These are phyloP conservation scores for Neurospora sp. DNA, from an alignment of 2,329 filamentous ascomycete species.

Conservation along the genomic window DNA sequence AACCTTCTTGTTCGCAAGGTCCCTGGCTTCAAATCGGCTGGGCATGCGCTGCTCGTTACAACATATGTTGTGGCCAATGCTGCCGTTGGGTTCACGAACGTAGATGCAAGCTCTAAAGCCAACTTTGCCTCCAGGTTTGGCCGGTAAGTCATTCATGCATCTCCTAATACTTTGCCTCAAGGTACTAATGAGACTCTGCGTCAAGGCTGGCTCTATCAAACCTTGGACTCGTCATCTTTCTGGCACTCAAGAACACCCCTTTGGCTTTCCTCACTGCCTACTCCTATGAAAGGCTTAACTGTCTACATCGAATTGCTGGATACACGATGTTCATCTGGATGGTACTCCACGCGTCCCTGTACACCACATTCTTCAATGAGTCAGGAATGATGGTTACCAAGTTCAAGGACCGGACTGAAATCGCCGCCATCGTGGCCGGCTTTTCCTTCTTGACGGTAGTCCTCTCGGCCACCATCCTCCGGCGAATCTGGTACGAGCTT, in stretches of 20 bases:
- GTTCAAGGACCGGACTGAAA: constrained; percentile 25
- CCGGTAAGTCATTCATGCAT: constrained; percentile 18
- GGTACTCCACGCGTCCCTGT: constrained; percentile 35
- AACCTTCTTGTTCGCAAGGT: constrained; percentile 22
- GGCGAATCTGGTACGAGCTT: constrained; percentile 42
- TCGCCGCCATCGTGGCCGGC: constrained; percentile 39
- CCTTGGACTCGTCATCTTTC: constrained; percentile 39
- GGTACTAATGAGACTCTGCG: background rate
- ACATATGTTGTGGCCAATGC: constrained; percentile 23
- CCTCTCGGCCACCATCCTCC: constrained; percentile 32
- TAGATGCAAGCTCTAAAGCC: constrained; percentile 15
- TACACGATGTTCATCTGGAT: constrained; percentile 36
- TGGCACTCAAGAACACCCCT: constrained; percentile 49
- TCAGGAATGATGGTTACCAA: constrained; percentile 22
- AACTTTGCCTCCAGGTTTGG: constrained; percentile 21
- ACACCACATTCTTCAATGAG: constrained; percentile 30
- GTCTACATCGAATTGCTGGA: constrained; percentile 44
- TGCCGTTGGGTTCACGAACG: constrained; percentile 20
- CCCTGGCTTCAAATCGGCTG: constrained; percentile 23
- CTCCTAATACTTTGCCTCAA: background rate
- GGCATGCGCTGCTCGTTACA: constrained; percentile 23
- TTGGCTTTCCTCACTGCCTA: constrained; percentile 41
- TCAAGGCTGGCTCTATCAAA: constrained; percentile 29
- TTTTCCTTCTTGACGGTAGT: constrained; percentile 35
- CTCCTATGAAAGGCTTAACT: constrained; percentile 50